Conservation (phyloP, 768 basidiomycete species). For the Infundibulicybe gibba region DNA sequence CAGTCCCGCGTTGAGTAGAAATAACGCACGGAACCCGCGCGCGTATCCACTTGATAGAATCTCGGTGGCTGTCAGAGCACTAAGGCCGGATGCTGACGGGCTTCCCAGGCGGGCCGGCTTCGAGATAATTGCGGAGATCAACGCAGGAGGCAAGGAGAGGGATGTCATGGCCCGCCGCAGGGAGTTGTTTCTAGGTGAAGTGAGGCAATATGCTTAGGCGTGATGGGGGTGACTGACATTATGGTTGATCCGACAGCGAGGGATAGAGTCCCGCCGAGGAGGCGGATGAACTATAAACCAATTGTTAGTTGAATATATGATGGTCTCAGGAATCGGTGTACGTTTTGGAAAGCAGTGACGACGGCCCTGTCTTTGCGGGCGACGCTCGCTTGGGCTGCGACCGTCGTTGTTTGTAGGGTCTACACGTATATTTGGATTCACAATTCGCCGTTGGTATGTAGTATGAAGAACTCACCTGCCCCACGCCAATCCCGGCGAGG, state of each 20-base stretch:
- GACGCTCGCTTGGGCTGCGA: too few species aligned
- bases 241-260: conserved; percentile 60
- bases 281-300: conserved; percentile 51
- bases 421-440: conserved; percentile 14
- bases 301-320: not conserved
- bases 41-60: too few species aligned
- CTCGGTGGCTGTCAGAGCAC: conserved; percentile 28
- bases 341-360: conserved; percentile 66
- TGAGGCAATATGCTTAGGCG: conserved; percentile 9
- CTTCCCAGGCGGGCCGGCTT: conserved; percentile 22
- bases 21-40: conserved; percentile 57
- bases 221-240: conserved; percentile 29
- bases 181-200: too few species aligned
- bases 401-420: too few species aligned
- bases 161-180: conserved; percentile 33
- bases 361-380: conserved; percentile 85
- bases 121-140: conserved; percentile 36
- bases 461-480: conserved; percentile 35
- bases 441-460: not conserved
- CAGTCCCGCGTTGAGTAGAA: conserved; percentile 56
- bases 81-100: conserved; percentile 30
- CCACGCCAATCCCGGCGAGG: too few species aligned
- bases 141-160: conserved; percentile 29
- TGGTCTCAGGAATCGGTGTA: conserved; percentile 17
- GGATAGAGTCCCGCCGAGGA: too few species aligned